Percentiles rank a stretch among this genome's conserved stretches.
Evolutionary conservation across 1,139 yeast genomes (phyloP).

Genomic region (Yamadazyma epiphylla): DNA sequence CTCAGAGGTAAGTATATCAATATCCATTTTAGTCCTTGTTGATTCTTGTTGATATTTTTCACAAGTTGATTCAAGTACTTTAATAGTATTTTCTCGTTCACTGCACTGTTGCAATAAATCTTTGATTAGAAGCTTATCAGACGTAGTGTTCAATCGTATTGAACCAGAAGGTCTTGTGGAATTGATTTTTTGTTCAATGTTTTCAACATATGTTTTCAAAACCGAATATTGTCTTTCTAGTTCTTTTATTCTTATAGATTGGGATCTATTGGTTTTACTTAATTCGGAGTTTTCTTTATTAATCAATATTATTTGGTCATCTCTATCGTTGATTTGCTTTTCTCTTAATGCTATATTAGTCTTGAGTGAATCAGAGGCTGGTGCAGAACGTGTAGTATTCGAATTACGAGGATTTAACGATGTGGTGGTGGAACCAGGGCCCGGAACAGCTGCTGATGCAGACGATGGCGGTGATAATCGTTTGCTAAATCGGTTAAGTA

Average conservation of each 20-base stretch:
- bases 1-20: constrained; percentile 15
- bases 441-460: not conserved
- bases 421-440: not conserved
- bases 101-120: constrained; percentile 13
- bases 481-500: constrained; percentile 1
- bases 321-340: constrained; percentile 14
- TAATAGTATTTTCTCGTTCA: constrained; percentile 20
- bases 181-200: constrained; percentile 18
- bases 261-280: constrained; percentile 7
- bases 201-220: constrained; percentile 17
- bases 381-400: not conserved
- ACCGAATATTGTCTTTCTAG: constrained; percentile 17
- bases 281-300: constrained; percentile 12
- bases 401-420: not conserved
- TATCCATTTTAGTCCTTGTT: constrained; percentile 12
- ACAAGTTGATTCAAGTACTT: constrained; percentile 19
- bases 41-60: constrained; percentile 20
- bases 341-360: no score
- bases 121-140: constrained; percentile 7
- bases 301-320: constrained; percentile 8
- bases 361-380: no score
- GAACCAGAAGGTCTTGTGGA: not conserved
- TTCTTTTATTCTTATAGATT: constrained; percentile 10
- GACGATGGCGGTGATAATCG: not conserved
- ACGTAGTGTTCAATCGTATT: not conserved